Evolutionary conservation across 73 alveolate species (phyloP), one percentile per base, ranked within the genome.

Genomic region (Diophrys appendiculata): DNA sequence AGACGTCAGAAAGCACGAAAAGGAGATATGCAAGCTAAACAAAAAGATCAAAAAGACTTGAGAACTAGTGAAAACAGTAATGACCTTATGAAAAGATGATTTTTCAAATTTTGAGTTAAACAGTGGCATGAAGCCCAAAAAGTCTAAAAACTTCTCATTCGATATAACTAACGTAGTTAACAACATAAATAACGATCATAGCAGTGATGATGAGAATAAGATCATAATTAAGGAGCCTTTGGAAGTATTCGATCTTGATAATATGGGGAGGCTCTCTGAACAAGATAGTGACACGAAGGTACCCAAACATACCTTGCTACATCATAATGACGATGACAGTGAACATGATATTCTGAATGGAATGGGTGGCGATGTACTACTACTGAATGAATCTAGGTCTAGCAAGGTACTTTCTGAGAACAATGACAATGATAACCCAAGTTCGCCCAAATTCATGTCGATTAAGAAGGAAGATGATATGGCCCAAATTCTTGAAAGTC

Each of bases 51-150:
- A 67, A 31, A 67, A 43, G 34, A 2, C 30, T 28, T 54, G 30
- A 25, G 76, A 67, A 31, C 76, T 67, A 26, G 76, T 67, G 27
- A 67, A 67, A 29, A 67, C 76, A n/a, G 76, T 67, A 25, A 67
- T 67, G 76, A 67, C 22, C 2, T 29, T 67, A 31, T 54, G 30
- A 3, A 43, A 67, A 26, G 76, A 67, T 1, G 76, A 67, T 11
- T 26, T 67, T n/a, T 25, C 22, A 25, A 26, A 54, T 26, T 67
- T 67, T 24, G 76, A 67, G 76, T 25, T 29, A 31, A 29, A 52
- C 22, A 13, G 76, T 31, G 30, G 76, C 34, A n/a, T 3, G 1
- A 43, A 67, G 27, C 24, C 26, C n/a, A 67, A 29, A 26, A 25
- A 26, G 27, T 25, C 76, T 0, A 26, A 67, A 28, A 67, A 67